Percentiles rank a stretch among this genome's conserved stretches.
Conservation (phyloP, 1,139 yeast genomes). For the Hyphopichia burtonii region DNA sequence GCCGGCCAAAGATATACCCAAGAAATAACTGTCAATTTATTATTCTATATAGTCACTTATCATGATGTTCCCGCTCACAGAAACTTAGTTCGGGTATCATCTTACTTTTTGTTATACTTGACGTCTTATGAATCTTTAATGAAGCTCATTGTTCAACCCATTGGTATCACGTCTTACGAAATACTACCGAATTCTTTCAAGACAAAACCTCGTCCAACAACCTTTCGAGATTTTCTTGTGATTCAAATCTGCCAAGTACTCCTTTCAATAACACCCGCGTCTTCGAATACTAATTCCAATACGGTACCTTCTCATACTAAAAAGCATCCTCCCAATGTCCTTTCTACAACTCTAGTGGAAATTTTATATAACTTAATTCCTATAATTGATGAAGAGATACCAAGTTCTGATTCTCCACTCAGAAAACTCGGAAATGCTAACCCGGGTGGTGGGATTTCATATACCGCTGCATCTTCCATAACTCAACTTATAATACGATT, state of each 20-base stretch:
- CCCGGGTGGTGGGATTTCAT: slow-evolving; percentile 53
- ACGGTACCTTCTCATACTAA: not conserved
- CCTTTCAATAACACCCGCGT: not conserved
- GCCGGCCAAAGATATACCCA: slow-evolving; percentile 50
- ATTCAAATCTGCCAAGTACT: slow-evolving; percentile 43
- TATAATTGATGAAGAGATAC: slow-evolving; percentile 23
- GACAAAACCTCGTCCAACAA: slow-evolving; percentile 33
- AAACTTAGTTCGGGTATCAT: slow-evolving; percentile 56
- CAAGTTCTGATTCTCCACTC: slow-evolving; percentile 22
- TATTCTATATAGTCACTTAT: slow-evolving; percentile 58
- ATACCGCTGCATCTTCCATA: slow-evolving; percentile 56
- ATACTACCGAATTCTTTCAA: slow-evolving; percentile 50
- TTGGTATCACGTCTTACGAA: slow-evolving; percentile 38
- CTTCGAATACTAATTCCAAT: not conserved
- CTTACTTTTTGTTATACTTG: slow-evolving; percentile 60
- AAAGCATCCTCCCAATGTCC: slow-evolving; percentile 9
- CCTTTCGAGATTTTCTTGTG: slow-evolving; percentile 63
- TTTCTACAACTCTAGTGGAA: slow-evolving; percentile 52
- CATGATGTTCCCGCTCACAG: slow-evolving; percentile 24
- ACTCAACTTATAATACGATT: slow-evolving; percentile 52
- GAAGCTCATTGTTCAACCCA: slow-evolving; percentile 37
- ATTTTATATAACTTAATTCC: slow-evolving; percentile 61
- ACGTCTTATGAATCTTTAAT: slow-evolving; percentile 49
- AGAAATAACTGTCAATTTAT: slow-evolving; percentile 53
- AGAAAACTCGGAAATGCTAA: slow-evolving; percentile 31